Base-by-base conservation (phyloP, 2,329 filamentous ascomycete genomes). In the Pyrenochaeta sp. region DNA sequence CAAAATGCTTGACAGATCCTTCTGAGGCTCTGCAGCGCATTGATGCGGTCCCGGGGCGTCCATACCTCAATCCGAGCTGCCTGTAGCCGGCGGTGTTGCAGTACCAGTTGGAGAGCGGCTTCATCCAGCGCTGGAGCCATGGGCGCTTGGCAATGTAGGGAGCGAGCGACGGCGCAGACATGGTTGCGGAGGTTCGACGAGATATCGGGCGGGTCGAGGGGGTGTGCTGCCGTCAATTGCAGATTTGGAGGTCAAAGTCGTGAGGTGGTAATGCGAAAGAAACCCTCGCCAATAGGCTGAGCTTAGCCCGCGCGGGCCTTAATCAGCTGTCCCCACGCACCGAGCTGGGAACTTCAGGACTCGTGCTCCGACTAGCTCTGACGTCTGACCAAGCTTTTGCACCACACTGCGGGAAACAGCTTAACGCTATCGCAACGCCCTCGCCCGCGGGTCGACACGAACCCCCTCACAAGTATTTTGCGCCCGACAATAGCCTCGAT, bases 101-200 rank as follows among this genome's bases (percentile, higher is more conserved):
- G 84, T 98, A 98, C 92, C 92, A 97, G 76, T 88, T 86, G 80
- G 93, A 87, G 67, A 97, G 78, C 68, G 95, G 95, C 84, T 84
- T 87, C 80, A 98, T 82, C 82, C 90, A 85, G 72, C 85, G 89
- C 80, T 84, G 83, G 77, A 98, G 88, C 91, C 91, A 97, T 70
- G 94, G 93, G 75, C 93, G 89, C 85, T 90, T 90, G 78, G 88
- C 77, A 77, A 97, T 87, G 77, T 88, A 93, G 72, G 87, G 90
- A 74, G 90, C 87, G 80, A 92, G 85, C 75, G 84, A 90, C 65
- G 87, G 87, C 75, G 87, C 86, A 79, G 88, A 90, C 90, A 92
- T 91, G 78, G 76, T 78, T 69, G 69, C 69, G 73, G 63, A 50
- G 46, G 44, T 58, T 61, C 47, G 68, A 56, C 63, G 64, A 51